Base-by-base conservation (phyloP, 1,139 yeast species). In the Geotrichum europaeum region DNA sequence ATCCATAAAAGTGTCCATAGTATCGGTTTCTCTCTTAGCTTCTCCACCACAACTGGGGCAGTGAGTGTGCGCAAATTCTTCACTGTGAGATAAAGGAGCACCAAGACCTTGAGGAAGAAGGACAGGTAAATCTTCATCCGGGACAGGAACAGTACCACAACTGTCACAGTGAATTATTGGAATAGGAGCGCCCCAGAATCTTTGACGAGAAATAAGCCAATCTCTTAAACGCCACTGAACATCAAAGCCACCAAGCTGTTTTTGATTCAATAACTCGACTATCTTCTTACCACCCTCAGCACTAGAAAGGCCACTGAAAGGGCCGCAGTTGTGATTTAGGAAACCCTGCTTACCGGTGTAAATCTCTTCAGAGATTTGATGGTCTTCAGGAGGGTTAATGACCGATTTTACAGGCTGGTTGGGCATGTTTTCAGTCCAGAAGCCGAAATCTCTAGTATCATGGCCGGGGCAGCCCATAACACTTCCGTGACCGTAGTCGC, bases 401-500 rank as follows among this genome's bases (percentile, higher is more conserved):
- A 85, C 81, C 0, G 83, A 77, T 45, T 73, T 77, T 0, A 79
- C 66, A 0, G 82, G 73, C 0, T 78, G 75, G 0, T 72, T 65
- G 0, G 88, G 86, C 68, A 78, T 79, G 69, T 88, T 89, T 55
- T 76, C 69, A 6, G 72, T 70, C 97, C 97, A 92, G 70, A 94
- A 92, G 3, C 79, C 89, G 67, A 72, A 83, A 70, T 94, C 99
- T 63, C 98, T 80, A 53, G 78, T 77, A 71, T 94, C 98, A 72
- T 92, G 98, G 0, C 87, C 97, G 1, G 99, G 99, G 68, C 96
- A 89, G 1, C 99, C 99, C 98, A 94, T 92, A 0, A 94, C 98
- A 0, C 97, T 96, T 53, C 96, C 96, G 64, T 83, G 83, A 0
- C 97, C 98, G 70, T 92, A 92, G 4, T 81, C 77, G 4, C 88